Evolutionary conservation across 208 protist species (phyloP).

Genomic region (Phytomonas francai): DNA sequence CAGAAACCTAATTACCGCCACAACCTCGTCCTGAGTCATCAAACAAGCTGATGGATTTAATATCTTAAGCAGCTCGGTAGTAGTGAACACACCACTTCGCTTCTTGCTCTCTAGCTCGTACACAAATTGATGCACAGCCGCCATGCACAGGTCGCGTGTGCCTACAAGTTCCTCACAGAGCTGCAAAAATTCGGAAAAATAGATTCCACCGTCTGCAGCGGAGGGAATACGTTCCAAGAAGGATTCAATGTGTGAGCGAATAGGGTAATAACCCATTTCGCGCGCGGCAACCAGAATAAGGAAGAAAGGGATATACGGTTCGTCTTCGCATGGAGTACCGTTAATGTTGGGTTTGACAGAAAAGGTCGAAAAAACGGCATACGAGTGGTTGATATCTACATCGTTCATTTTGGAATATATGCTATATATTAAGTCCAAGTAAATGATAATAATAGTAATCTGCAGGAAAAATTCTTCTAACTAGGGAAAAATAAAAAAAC

Average conservation of each 20-base stretch:
- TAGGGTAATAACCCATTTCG: slow-evolving; percentile 58
- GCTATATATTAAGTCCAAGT: background rate
- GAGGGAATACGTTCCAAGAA: slow-evolving; percentile 19
- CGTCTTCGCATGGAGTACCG: background rate
- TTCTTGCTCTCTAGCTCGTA: background rate
- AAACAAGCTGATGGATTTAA: slow-evolving; percentile 7
- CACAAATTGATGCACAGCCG: slow-evolving; percentile 8
- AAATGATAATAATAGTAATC: background rate
- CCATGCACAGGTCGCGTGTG: slow-evolving; percentile 3
- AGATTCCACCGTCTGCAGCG: slow-evolving; percentile 19
- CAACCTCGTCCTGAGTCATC: slow-evolving; percentile 30
- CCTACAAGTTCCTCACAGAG: slow-evolving; percentile 37
- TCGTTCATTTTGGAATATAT: slow-evolving; percentile 12
- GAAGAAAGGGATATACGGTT: slow-evolving; percentile 41
- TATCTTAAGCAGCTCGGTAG: background rate
- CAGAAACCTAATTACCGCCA: slow-evolving; percentile 53
- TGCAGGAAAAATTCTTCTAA: background rate
- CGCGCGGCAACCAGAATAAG: slow-evolving; percentile 24
- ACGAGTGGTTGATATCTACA: slow-evolving; percentile 17
- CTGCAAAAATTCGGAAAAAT: slow-evolving; percentile 40
- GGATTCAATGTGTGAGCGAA: slow-evolving; percentile 11
- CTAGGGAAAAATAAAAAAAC: background rate
- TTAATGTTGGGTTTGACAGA: slow-evolving; percentile 8
- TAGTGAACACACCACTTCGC: background rate
- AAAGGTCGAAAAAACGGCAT: slow-evolving; percentile 18